Evolutionary conservation across 2,329 filamentous ascomycete genomes (phyloP).

Genomic region (Acephala macrosclerotiorum): DNA sequence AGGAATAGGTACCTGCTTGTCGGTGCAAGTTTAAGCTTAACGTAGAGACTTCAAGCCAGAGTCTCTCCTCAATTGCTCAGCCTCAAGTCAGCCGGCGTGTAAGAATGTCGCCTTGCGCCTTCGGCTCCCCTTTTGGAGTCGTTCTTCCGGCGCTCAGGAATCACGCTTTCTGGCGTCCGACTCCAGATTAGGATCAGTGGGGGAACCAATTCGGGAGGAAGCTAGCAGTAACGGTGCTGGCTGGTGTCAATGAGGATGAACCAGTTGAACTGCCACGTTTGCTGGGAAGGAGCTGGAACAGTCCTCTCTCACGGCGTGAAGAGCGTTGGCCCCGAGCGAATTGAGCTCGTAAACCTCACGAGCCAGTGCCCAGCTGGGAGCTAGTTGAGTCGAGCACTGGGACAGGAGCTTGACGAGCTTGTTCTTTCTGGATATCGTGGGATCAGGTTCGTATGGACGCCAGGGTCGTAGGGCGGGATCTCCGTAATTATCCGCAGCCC

Average conservation of each 20-base stretch:
- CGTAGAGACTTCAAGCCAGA: conserved; percentile 15
- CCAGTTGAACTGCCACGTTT: conserved; percentile 22
- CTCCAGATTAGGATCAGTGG: conserved; percentile 14
- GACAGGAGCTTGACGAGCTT: not conserved
- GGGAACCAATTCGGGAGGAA: conserved; percentile 17
- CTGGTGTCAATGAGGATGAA: not conserved
- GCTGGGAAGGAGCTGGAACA: conserved; percentile 12
- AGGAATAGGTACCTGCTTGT: not conserved
- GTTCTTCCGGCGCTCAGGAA: not conserved
- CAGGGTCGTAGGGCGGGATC: conserved; percentile 13
- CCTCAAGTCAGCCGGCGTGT: conserved; percentile 26
- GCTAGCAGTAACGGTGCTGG: not conserved
- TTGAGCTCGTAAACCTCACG: conserved; percentile 6
- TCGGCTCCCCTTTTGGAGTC: conserved; percentile 15
- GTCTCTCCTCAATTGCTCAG: conserved; percentile 16
- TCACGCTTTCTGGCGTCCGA: conserved; percentile 9
- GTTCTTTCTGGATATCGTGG: not conserved
- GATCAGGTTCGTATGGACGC: not conserved
- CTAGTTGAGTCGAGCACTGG: conserved; percentile 10
- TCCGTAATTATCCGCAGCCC: conserved; percentile 16
- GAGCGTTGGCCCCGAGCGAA: not conserved
- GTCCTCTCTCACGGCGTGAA: not conserved
- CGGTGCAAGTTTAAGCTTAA: conserved; percentile 12
- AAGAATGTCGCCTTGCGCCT: conserved; percentile 19
- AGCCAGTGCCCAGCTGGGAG: not conserved